phyloP scores from a whole-genome alignment of 1,284 basidiomycete genomes.

The Fomes fomentarius region DNA sequence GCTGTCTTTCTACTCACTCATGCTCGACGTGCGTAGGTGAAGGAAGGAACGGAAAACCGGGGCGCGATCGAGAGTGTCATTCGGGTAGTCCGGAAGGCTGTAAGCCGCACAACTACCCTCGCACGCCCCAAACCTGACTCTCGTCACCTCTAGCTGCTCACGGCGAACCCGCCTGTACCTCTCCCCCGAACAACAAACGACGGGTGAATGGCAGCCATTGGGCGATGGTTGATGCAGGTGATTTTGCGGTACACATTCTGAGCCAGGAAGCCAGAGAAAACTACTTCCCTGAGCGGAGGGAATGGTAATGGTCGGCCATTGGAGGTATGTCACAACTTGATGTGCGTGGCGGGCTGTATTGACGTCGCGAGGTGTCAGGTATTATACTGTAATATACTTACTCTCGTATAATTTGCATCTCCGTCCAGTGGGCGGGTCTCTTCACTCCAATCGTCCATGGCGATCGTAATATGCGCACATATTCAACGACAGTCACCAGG shows the following conservation, averaged over 20 bases:
- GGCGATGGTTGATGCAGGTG: slow-evolving; percentile 80
- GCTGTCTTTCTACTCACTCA: not conserved
- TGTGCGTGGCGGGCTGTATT: no score
- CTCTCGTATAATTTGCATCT: no score
- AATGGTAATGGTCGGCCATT: slow-evolving; percentile 22
- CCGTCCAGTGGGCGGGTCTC: no score
- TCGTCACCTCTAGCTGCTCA: slow-evolving; percentile 47
- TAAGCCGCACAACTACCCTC: slow-evolving; percentile 30
- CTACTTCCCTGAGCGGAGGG: slow-evolving; percentile 54
- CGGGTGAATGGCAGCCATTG: slow-evolving; percentile 69
- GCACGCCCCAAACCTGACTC: no score
- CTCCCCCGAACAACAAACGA: slow-evolving; percentile 65
- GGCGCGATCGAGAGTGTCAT: slow-evolving; percentile 76
- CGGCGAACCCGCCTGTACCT: slow-evolving; percentile 53
- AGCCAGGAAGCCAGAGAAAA: slow-evolving; percentile 63
- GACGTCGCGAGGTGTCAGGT: no score
- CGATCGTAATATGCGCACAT: no score
- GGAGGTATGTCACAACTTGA: no score
- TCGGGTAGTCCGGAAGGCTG: slow-evolving; percentile 66
- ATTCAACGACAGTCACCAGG: no score
- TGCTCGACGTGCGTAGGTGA: slow-evolving; percentile 53
- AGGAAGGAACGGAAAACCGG: slow-evolving; percentile 78
- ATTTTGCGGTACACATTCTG: slow-evolving; percentile 76
- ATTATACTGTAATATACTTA: no score
- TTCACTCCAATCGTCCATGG: no score